phyloP scores from a whole-genome alignment of 768 basidiomycete genomes.

The Sarcodon sp. region DNA sequence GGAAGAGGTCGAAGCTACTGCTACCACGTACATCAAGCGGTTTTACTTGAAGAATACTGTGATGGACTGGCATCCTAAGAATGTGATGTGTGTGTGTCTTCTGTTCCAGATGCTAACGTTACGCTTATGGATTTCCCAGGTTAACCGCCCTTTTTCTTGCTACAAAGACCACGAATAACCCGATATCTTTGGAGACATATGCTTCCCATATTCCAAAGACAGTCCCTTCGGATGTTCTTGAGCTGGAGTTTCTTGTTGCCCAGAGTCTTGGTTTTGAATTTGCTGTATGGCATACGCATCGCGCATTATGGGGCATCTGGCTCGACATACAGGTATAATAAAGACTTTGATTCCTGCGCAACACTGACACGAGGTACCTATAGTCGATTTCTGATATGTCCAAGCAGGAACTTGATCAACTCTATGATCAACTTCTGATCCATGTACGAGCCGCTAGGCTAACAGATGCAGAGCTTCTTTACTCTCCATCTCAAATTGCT shows the following conservation, averaged over 20 bases:
- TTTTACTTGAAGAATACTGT: conserved; percentile 97
- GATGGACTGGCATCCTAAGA: conserved; percentile 99
- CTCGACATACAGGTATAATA: conserved; percentile 70
- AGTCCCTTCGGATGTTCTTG: conserved; percentile 71
- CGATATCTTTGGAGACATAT: conserved; percentile 80
- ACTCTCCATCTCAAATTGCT: conserved; percentile 89
- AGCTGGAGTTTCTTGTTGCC: conserved; percentile 91
- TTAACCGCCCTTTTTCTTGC: conserved; percentile 91
- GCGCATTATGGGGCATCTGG: conserved; percentile 81
- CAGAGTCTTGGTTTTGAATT: conserved; percentile 94
- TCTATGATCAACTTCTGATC: conserved; percentile 54
- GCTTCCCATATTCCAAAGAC: conserved; percentile 76
- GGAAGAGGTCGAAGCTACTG: conserved; percentile 89
- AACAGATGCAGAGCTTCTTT: conserved; percentile 86
- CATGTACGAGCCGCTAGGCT: conserved; percentile 71
- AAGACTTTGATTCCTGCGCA: background rate
- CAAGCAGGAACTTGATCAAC: conserved; percentile 31
- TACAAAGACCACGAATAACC: conserved; percentile 94
- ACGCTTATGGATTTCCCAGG: conserved; percentile 32
- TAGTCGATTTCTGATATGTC: conserved; percentile 48
- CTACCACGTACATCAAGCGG: conserved; percentile 83
- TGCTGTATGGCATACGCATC: conserved; percentile 82
- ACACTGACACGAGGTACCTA: conserved; percentile 2
- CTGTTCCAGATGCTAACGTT: background rate
- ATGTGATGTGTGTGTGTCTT: conserved; percentile 71